These are phyloP conservation scores for Vigna reflexopilosa DNA, from an alignment of 306 rosid genomes.

Conservation along the genomic window DNA sequence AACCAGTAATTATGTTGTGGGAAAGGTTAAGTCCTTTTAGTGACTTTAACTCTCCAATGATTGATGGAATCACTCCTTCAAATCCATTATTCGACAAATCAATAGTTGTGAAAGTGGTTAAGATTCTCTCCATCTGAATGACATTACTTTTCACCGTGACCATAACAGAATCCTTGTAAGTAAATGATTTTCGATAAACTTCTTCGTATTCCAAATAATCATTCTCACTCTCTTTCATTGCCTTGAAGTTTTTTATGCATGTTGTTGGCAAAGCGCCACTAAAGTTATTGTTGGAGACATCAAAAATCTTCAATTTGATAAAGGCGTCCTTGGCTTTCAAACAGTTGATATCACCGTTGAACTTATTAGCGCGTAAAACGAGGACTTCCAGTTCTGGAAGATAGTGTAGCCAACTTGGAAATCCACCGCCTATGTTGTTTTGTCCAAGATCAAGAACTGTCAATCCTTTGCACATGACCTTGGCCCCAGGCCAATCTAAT, in stretches of 20 bases:
- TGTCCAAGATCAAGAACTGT: conserved; percentile 47
- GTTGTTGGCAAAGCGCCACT: conserved; percentile 34
- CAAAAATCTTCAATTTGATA: conserved; percentile 35
- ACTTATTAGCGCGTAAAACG: conserved; percentile 40
- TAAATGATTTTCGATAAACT: too few species aligned
- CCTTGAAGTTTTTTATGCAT: conserved; percentile 30
- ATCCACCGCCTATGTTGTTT: conserved; percentile 37
- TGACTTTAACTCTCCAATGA: conserved; percentile 32
- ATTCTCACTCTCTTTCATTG: conserved; percentile 26
- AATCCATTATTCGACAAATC: conserved; percentile 49
- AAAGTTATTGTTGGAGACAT: conserved; percentile 44
- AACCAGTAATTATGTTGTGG: conserved; percentile 41
- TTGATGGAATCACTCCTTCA: conserved; percentile 44
- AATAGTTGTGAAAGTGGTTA: conserved; percentile 9
- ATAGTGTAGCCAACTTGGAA: conserved; percentile 42
- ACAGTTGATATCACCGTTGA: conserved; percentile 36
- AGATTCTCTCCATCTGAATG: neutral
- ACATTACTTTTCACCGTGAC: conserved; percentile 21
- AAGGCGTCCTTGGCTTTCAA: neutral
- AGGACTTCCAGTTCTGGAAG: conserved; percentile 44
- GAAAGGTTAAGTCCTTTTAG: conserved; percentile 42
- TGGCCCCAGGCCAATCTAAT: conserved; percentile 19
- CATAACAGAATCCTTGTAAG: neutral
- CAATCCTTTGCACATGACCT: conserved; percentile 22
- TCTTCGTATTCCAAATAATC: neutral